Conservation (phyloP, 1,284 basidiomycete species). For the Boletus nobilissimus region DNA sequence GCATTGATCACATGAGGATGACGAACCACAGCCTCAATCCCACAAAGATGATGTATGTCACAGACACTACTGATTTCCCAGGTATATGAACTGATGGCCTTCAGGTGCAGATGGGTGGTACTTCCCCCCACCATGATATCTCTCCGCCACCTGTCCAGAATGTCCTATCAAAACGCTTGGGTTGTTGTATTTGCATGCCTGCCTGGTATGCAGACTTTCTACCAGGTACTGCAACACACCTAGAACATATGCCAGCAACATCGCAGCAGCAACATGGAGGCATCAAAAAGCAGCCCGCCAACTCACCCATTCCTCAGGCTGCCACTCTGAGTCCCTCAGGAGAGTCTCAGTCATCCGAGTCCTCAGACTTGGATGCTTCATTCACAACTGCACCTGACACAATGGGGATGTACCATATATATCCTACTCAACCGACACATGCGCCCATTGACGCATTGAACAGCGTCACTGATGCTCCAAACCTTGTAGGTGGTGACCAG, state of each 20-base stretch:
- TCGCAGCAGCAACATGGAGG: neutral
- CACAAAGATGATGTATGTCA: too few species aligned
- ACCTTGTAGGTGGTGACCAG: neutral
- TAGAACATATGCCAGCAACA: neutral
- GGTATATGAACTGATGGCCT: too few species aligned
- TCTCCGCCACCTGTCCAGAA: too few species aligned
- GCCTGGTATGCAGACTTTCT: neutral
- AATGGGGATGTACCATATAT: neutral
- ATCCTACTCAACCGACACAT: neutral
- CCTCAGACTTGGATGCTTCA: neutral
- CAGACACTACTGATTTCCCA: too few species aligned
- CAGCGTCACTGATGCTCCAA: neutral
- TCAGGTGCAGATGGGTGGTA: too few species aligned
- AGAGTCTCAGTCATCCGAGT: neutral
- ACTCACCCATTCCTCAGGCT: too few species aligned
- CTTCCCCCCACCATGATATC: too few species aligned
- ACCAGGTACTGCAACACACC: neutral
- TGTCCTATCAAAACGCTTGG: too few species aligned
- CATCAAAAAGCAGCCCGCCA: too few species aligned
- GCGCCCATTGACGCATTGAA: neutral
- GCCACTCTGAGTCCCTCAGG: too few species aligned
- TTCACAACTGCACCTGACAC: neutral
- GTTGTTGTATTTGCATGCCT: neutral
- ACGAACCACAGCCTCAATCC: too few species aligned
- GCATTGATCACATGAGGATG: too few species aligned